These are phyloP conservation scores for Xylariaceae sp. DNA, from an alignment of 2,329 filamentous ascomycete species.

Conservation along the genomic window DNA sequence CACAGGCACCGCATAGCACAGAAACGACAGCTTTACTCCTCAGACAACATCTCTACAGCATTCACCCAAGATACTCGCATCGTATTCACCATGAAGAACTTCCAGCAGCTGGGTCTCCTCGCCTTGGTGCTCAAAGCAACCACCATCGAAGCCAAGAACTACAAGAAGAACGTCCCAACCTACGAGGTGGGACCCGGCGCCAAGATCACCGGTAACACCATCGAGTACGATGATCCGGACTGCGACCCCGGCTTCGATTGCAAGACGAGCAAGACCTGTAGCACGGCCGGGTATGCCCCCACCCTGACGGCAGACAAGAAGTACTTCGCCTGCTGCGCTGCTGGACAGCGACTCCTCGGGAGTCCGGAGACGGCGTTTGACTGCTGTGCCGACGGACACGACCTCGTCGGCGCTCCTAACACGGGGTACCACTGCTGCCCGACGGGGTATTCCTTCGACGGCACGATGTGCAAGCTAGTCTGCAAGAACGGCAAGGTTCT, in stretches of 20 bases:
- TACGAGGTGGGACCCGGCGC: slow-evolving; percentile 12
- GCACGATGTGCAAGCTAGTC: slow-evolving; percentile 6
- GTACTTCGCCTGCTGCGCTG: slow-evolving; percentile 16
- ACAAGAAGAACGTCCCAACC: slow-evolving; percentile 12
- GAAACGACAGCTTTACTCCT: neutral
- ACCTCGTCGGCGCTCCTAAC: slow-evolving; percentile 8
- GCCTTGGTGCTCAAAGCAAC: slow-evolving; percentile 3
- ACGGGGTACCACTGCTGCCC: slow-evolving; percentile 15
- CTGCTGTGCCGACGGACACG: slow-evolving; percentile 17
- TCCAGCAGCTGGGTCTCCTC: slow-evolving; percentile 4
- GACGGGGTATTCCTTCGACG: slow-evolving; percentile 13
- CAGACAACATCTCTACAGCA: neutral
- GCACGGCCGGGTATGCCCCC: slow-evolving; percentile 6
- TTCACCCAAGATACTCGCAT: neutral
- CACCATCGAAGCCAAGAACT: slow-evolving; percentile 5
- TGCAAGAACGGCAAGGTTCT: slow-evolving; percentile 13
- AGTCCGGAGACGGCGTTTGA: slow-evolving; percentile 14
- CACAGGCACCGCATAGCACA: no score
- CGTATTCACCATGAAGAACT: slow-evolving; percentile 12
- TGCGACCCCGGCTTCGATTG: slow-evolving; percentile 10
- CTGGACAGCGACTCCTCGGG: slow-evolving; percentile 12
- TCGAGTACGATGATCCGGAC: slow-evolving; percentile 10
- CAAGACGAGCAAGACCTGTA: slow-evolving; percentile 4
- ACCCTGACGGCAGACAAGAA: slow-evolving; percentile 13
- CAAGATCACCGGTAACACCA: slow-evolving; percentile 7